These are phyloP conservation scores for Penicillium paradoxum DNA, from an alignment of 495 filamentous ascomycete genomes.

Conservation along the genomic window DNA sequence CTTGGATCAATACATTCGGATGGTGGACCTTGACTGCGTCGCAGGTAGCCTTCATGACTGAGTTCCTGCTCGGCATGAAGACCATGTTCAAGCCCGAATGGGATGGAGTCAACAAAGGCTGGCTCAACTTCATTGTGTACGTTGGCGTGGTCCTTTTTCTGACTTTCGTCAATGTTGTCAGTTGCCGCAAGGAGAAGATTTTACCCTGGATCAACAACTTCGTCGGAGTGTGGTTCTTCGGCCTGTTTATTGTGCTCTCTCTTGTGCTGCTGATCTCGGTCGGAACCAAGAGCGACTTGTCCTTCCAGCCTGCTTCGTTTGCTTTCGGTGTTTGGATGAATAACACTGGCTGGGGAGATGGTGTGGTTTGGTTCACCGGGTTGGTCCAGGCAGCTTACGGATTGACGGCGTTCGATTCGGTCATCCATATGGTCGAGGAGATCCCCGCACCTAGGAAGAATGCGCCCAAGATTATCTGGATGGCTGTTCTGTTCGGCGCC, in stretches of 20 bases:
- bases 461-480: constrained; percentile 39
- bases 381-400: constrained; percentile 58
- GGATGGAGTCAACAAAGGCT: constrained; percentile 34
- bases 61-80: constrained; percentile 46
- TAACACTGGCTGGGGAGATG: constrained; percentile 58
- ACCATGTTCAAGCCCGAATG: constrained; percentile 40
- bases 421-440: constrained; percentile 57
- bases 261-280: constrained; percentile 43
- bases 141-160: constrained; percentile 35
- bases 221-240: constrained; percentile 44
- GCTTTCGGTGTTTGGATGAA: constrained; percentile 57
- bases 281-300: constrained; percentile 30
- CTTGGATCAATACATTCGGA: constrained; percentile 48
- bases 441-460: constrained; percentile 41
- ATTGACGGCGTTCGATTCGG: constrained; percentile 59
- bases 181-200: constrained; percentile 41
- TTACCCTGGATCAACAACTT: constrained; percentile 46
- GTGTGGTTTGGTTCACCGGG: constrained; percentile 59
- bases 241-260: constrained; percentile 40
- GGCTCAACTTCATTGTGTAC: constrained; percentile 44
- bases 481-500: constrained; percentile 45
- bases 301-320: constrained; percentile 42
- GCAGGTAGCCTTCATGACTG: constrained; percentile 47
- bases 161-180: constrained; percentile 41
- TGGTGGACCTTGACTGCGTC: constrained; percentile 49